Evolutionary conservation across 2,329 filamentous ascomycete genomes (phyloP).

Genomic region (Blastomyces percursus): DNA sequence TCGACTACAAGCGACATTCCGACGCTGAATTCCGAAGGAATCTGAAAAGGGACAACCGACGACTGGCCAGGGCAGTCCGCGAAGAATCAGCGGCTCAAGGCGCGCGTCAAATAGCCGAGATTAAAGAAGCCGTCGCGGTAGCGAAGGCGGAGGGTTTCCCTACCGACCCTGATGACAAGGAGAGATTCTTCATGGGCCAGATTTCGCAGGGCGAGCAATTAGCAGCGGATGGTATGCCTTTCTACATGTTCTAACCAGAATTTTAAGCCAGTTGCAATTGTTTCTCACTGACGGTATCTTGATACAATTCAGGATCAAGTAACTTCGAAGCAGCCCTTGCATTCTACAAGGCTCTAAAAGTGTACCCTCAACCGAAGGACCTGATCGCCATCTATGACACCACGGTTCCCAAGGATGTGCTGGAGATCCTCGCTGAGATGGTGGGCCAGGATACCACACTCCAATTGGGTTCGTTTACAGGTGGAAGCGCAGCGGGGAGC

Average conservation of each 20-base stretch:
- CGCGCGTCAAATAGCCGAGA: conserved; percentile 47
- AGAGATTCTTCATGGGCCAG: conserved; percentile 93
- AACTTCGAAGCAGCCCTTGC: conserved; percentile 74
- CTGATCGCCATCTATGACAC: conserved; percentile 97
- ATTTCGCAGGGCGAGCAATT: conserved; percentile 69
- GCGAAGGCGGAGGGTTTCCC: conserved; percentile 91
- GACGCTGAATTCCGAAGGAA: conserved; percentile 53
- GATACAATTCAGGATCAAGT: conserved; percentile 24
- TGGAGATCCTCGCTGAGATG: conserved; percentile 96
- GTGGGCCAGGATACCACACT: conserved; percentile 78
- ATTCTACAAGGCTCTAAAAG: conserved; percentile 98
- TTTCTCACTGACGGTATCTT: not conserved
- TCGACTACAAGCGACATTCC: conserved; percentile 54
- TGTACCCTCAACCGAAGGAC: conserved; percentile 87
- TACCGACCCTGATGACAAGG: conserved; percentile 77
- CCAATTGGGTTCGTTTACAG: conserved; percentile 45
- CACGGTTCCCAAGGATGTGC: conserved; percentile 92
- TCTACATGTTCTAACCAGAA: not conserved
- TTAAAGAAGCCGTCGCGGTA: conserved; percentile 64
- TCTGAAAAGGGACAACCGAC: conserved; percentile 41
- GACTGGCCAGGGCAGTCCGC: conserved; percentile 37
- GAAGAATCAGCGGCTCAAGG: conserved; percentile 39
- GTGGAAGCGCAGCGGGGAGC: conserved; percentile 14
- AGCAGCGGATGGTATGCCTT: conserved; percentile 56
- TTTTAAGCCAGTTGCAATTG: not conserved